Evolutionary conservation across 129 eudicot genomes (phyloP), one percentile per base, ranked within the genome.

Genomic region (Ambrosia artemisiifolia): DNA sequence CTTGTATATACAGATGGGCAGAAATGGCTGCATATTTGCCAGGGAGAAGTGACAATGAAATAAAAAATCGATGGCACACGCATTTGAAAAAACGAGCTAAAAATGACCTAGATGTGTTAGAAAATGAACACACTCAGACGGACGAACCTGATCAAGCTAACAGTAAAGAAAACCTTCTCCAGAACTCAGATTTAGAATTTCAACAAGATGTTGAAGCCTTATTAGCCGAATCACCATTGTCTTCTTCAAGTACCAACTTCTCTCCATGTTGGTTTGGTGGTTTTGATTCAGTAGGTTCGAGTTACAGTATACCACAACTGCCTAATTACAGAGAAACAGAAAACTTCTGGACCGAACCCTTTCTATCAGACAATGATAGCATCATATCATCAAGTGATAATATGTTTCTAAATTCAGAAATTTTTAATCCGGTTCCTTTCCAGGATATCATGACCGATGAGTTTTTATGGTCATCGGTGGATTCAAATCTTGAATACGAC

Each of bases 1-100:
- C 35, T 10, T 73, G 55, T 43, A 65, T 48, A 20, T 12, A 24
- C 55, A 79, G 75, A 60, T 79, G 83, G 83, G 73, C 83, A 14
- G 83, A 72, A 48, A 79, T 79, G 74, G 73, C 75, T 20, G 83
- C 79, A 2, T 65, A 79, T 65, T 57, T 73, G 59, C 83, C 79
- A n/a, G 79, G 79, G 32, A 79, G 83, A 73, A 79, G 83, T 56
- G 83, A 79, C 70, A 79, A 79, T 14, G 83, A 79, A 66, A 73
- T 79, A 43, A 73, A 79, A 66, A 79, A 79, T 60, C 79, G 79
- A 47, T 79, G 83, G 83, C 79, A 79, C 50, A 79, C 83, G 4
- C 78, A 72, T 73, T 79, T 79, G 55, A 79, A 79, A 60, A 79
- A 79, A 73, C 75, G 79, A 46, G 47, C 64, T 0, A 59, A 79